These are phyloP conservation scores for Anisodus acutangulus DNA, from an alignment of 257 asterid genomes.

Conservation along the genomic window DNA sequence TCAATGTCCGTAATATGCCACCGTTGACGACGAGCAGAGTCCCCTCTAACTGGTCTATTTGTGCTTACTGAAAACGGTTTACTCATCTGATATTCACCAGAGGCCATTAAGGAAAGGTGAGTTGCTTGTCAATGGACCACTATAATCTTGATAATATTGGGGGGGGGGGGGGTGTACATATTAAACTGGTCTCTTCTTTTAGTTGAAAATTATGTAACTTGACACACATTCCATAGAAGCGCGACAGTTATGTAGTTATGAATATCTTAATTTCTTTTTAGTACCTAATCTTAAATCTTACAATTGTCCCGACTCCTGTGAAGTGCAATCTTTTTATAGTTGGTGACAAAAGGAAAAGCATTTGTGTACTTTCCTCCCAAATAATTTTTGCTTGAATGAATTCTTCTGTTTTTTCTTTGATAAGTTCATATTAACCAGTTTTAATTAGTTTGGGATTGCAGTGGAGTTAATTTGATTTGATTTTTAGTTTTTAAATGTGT, in stretches of 20 bases:
- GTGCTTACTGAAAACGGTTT: constrained; percentile 7
- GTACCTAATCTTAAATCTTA: neutral
- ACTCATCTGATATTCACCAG: neutral
- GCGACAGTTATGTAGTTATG: neutral
- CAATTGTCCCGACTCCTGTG: neutral
- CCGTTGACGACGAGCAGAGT: constrained; percentile 52
- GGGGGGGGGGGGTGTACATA: neutral
- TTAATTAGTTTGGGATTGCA: no score
- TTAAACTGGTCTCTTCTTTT: neutral
- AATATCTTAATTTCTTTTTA: neutral
- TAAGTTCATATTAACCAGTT: no score
- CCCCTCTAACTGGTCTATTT: constrained; percentile 75
- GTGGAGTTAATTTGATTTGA: no score
- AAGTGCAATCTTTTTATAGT: neutral
- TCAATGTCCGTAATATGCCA: constrained; percentile 80
- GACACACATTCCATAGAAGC: constrained; percentile 5
- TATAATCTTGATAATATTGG: neutral
- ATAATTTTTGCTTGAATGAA: no score
- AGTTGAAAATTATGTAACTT: neutral
- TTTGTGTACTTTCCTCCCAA: no score
- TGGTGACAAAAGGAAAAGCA: neutral
- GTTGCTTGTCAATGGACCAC: neutral
- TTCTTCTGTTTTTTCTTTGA: no score
- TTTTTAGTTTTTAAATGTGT: no score
- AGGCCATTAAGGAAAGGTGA: neutral